Base-by-base conservation (phyloP, 2,329 filamentous ascomycete genomes). In the Aspergillus vadensis region DNA sequence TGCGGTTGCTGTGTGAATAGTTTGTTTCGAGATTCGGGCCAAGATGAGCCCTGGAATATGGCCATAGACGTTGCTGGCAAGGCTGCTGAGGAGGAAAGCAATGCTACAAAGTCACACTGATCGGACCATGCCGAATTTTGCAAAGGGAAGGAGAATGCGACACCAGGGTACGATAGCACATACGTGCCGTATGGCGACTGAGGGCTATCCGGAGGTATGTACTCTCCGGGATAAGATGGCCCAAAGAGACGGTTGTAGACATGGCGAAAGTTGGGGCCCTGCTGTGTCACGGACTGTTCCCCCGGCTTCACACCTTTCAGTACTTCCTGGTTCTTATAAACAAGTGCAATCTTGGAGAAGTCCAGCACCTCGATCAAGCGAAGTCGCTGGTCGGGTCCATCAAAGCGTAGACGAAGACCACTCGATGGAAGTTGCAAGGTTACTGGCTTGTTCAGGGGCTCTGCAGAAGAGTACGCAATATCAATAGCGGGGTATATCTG, bases 201-300 rank as follows among this genome's bases (percentile, higher is more conserved):
- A 1, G 80, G 71, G 6, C 77, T 74, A 0, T 44, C 39, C 2
- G 91, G 86, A 8, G 89, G 84, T 39, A 97, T 84, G 71, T 94
- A 99, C 80, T 99, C 95, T 64, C 95, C 95, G 1, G 91, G 91
- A 74, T 96, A 98, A 0, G 94, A 96, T 17, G 93, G 93, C 0
- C 95, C 95, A 64, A 99, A 88, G n/a, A 97, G 82, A 56, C 91
- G 88, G 70, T 96, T 92, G 74, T 98, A 99, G 66, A 99, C 89
- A 75, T 96, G 91, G 61, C 89, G 85, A 74, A 97, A 97, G 15
- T 86, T 89, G 4, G 92, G 93, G 0, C 91, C 91, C 9, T 76
- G 74, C 52, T 81, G 70, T 19, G 72, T 66, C 8, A 64, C 54
- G 14, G 71, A 60, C 65, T 74, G 69, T 49, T 77, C 73, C 19